Base-by-base conservation (phyloP, 2,329 filamentous ascomycete genomes). In the Cryphonectria nitschkei region DNA sequence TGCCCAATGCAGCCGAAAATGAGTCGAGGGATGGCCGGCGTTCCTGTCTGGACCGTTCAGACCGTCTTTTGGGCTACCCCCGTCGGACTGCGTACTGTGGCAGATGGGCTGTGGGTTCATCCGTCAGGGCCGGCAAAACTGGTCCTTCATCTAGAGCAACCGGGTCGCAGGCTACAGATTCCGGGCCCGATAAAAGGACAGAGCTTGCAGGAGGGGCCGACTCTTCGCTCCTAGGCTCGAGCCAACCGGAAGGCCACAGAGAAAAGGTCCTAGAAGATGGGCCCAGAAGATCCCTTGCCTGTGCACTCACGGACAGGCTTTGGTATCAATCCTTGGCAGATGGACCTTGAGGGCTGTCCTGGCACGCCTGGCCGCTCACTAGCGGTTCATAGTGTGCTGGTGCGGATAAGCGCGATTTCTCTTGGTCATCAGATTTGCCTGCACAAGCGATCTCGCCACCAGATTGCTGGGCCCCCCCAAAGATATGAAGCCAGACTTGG, bases 1-100 rank as follows among this genome's bases (percentile, higher is more conserved):
- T 70, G 65, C 41, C 63, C 46, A 34, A 63, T 26, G 34, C 41
- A 43, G 56, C 26, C 29, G 52, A 50, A 52, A 39, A 39, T 29
- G 37, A 52, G 26, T 26, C 9, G 26, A 65, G 56, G 63, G 34
- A 50, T 32, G 58, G 54, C 65, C 66, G 68, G 65, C 66, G 65
- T 68, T 68, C n/a, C 71, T 66, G 66, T 65, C 66, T 65, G 64
- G 70, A 67, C 71, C 68, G 62, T 71, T 68, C 69, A 72, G 71
- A 72, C 71, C 71, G 71, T 72, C 71, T 72, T 72, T 72, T 72
- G 43, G 52, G 62, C 58, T 64, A 62, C 61, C 65, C 60, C 68
- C 54, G 65, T 46, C 37, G 37, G 41, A 50, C 29, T 41, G 34
- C 6, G 6, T 60, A 34, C 29, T 32, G 11, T 58, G 26, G 37